phyloP scores from a whole-genome alignment of 345 rosid genomes.

The Hypericum perforatum region DNA sequence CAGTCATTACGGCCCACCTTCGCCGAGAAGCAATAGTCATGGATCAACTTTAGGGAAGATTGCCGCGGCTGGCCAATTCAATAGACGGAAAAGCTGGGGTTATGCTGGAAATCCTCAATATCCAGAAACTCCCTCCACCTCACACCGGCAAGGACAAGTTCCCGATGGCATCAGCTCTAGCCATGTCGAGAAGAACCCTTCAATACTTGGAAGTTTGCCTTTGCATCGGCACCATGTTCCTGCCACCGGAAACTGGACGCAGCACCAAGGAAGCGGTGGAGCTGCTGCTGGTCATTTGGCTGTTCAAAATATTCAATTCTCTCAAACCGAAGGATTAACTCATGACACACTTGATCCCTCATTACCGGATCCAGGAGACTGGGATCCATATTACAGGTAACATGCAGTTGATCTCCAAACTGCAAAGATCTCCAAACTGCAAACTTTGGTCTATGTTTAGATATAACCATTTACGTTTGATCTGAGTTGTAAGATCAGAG shows the following conservation, averaged over 20 bases:
- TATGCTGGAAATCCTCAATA: slow-evolving; percentile 62
- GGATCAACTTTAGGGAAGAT: slow-evolving; percentile 91
- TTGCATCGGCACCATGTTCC: slow-evolving; percentile 45
- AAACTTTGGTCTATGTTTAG: too few relatives aligned
- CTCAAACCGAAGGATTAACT: slow-evolving; percentile 34
- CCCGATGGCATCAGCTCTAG: slow-evolving; percentile 34
- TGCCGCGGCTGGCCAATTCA: slow-evolving; percentile 65
- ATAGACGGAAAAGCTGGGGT: slow-evolving; percentile 74
- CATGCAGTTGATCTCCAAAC: too few relatives aligned
- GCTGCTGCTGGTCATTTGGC: slow-evolving; percentile 35
- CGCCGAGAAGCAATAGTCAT: slow-evolving; percentile 81
- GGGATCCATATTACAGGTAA: slow-evolving; percentile 99
- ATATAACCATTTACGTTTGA: too few relatives aligned
- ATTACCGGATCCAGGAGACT: slow-evolving; percentile 87
- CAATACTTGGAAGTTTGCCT: slow-evolving; percentile 34
- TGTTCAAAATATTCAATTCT: slow-evolving; percentile 35
- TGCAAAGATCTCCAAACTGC: too few relatives aligned
- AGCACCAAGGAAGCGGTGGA: slow-evolving; percentile 49
- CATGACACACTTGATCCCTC: slow-evolving; percentile 49
- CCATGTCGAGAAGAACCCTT: slow-evolving; percentile 53
- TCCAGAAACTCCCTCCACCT: slow-evolving; percentile 51
- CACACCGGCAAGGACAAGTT: slow-evolving; percentile 60
- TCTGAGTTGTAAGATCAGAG: too few relatives aligned
- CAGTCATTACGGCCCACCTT: slow-evolving; percentile 91
- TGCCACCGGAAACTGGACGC: slow-evolving; percentile 39